Percentiles rank a stretch among this genome's conserved stretches.
Evolutionary conservation across 805 yeast genomes (phyloP).

Genomic region (Pichia nanzhaoensis): DNA sequence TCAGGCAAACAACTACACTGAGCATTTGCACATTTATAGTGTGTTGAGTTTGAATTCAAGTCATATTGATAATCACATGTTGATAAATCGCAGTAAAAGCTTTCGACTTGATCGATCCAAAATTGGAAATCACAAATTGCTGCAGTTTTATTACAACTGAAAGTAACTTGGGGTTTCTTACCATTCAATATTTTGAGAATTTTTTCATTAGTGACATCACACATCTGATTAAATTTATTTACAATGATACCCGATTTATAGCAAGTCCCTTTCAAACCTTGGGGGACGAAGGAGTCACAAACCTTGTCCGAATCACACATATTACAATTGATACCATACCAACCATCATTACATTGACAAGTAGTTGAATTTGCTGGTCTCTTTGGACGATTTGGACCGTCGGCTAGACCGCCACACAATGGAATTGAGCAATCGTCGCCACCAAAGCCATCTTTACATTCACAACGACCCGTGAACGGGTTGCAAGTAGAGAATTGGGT

Average conservation of each 20-base stretch:
- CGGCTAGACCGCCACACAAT: constrained; percentile 71
- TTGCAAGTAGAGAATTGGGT: constrained; percentile 88
- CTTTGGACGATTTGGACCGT: constrained; percentile 59
- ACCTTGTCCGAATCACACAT: constrained; percentile 66
- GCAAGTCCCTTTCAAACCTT: constrained; percentile 76
- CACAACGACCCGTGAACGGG: constrained; percentile 83
- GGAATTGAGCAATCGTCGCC: constrained; percentile 91
- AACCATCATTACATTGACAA: constrained; percentile 78
- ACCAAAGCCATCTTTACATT: constrained; percentile 88
- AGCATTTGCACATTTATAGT: constrained; percentile 69
- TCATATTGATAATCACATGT: constrained; percentile 69
- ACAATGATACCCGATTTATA: constrained; percentile 80
- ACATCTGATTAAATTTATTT: constrained; percentile 77
- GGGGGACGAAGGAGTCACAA: constrained; percentile 87
- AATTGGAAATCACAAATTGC: constrained; percentile 81
- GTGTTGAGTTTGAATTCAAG: constrained; percentile 55
- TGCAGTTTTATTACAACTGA: constrained; percentile 69
- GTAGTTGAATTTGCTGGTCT: constrained; percentile 41
- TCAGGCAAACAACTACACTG: constrained; percentile 90
- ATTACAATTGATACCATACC: constrained; percentile 94
- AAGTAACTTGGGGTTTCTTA: constrained; percentile 83
- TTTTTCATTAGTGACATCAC: constrained; percentile 88
- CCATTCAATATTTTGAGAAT: constrained; percentile 77
- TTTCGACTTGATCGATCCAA: constrained; percentile 88
- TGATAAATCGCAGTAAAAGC: constrained; percentile 80